Evolutionary conservation across 352 stramenopile species (phyloP), one percentile per base, ranked within the genome.

Genomic region (Detonula confervacea): DNA sequence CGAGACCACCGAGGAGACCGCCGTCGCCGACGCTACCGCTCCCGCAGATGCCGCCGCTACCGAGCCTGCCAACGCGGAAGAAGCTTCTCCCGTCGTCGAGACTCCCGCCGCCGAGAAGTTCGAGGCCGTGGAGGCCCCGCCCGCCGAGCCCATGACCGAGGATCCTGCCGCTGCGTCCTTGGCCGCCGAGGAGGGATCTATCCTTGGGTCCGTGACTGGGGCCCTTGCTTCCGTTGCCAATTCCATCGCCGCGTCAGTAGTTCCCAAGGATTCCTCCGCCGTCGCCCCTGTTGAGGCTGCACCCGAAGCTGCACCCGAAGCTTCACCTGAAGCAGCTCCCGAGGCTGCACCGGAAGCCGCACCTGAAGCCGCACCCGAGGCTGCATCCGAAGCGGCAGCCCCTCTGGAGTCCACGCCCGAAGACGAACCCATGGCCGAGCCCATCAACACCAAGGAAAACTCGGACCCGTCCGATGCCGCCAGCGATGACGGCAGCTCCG

Each of bases 381-480:
- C 12, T 46, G 5, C 25, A 24, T 14, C 20, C 8, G 55, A n/a
- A 1, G 14, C 55, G 18, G 25, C 20, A 7, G 42, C n/a, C n/a
- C n/a, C n/a, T n/a, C n/a, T n/a, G n/a, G n/a, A n/a, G n/a, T n/a
- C n/a, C n/a, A n/a, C n/a, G n/a, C n/a, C n/a, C n/a, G n/a, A 56
- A n/a, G 25, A 68, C n/a, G 54, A 27, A 25, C 29, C 63, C 18
- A 6, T 18, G 6, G 35, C 37, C n/a, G 52, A 47, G 12, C 39
- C 60, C n/a, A 42, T 64, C 12, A 22, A 65, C 51, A 42, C 62
- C 11, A 68, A 73, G n/a, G 61, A 56, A 14, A 62, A 67, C 27
- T 37, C 60, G 0, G 37, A 27, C 24, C 27, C 46, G 16, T 18
- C 9, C 1, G 20, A 63, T 20, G 27, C 39, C 55, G n/a, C 30